Conservation (phyloP, 2,329 filamentous ascomycete genomes). For the Lasiodiplodia sp. region DNA sequence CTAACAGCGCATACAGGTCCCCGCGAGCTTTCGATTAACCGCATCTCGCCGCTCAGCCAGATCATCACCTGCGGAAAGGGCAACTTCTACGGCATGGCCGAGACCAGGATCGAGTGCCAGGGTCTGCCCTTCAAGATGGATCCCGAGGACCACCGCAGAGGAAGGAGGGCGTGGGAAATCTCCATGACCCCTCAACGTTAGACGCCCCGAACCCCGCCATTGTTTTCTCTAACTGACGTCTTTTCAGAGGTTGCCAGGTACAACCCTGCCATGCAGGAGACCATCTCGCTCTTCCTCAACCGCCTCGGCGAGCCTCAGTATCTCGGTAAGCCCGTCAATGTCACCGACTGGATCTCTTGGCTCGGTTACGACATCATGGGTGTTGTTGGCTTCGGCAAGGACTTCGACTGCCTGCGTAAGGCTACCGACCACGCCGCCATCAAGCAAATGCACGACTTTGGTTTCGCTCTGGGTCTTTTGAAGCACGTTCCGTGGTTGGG, state of each 20-base stretch:
- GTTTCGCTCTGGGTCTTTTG: neutral
- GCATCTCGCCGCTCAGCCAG: conserved; percentile 2
- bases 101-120: conserved; percentile 37
- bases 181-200: conserved; percentile 41
- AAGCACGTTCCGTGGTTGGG: conserved; percentile 24
- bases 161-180: conserved; percentile 45
- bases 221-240: neutral
- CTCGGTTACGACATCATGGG: conserved; percentile 62
- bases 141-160: conserved; percentile 40
- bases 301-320: neutral
- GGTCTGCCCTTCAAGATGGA: conserved; percentile 37
- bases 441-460: conserved; percentile 46
- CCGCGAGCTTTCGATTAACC: conserved; percentile 12
- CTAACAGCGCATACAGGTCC: neutral
- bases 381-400: conserved; percentile 55
- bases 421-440: conserved; percentile 51
- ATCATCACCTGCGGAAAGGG: conserved; percentile 5
- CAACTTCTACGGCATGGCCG: conserved; percentile 17
- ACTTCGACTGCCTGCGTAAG: conserved; percentile 53
- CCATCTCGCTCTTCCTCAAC: conserved; percentile 4
- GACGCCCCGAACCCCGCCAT: neutral
- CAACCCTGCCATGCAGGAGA: neutral
- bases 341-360: conserved; percentile 40
- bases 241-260: conserved; percentile 9
- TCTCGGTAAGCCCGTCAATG: neutral